Evolutionary conservation across 257 asterid genomes (phyloP).

Genomic region (Lycium barbarum): DNA sequence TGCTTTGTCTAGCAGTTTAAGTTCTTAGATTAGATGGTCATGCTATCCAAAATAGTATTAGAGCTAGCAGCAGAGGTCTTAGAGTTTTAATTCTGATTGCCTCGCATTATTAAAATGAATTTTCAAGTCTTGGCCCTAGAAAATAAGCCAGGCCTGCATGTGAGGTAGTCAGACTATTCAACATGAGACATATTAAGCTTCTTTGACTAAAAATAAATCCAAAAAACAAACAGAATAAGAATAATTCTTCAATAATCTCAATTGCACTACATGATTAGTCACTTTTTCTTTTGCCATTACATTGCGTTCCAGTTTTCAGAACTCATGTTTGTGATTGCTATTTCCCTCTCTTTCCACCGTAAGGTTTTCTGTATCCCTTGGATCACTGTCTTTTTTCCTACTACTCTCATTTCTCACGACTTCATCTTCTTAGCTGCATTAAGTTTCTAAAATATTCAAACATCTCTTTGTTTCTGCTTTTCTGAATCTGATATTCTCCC

Average conservation of each 20-base stretch:
- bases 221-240: neutral
- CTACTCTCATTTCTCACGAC: neutral
- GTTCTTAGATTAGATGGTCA: neutral
- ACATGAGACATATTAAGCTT: neutral
- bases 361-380: neutral
- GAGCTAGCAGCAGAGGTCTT: neutral
- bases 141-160: neutral
- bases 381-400: neutral
- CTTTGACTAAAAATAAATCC: too few relatives aligned
- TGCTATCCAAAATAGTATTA: neutral
- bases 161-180: neutral
- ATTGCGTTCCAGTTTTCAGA: neutral
- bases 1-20: neutral
- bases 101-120: neutral
- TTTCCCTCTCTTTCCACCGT: neutral
- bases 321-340: neutral
- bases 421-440: neutral
- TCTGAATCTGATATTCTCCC: too few relatives aligned
- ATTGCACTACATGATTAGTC: neutral
- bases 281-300: neutral
- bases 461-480: neutral
- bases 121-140: neutral
- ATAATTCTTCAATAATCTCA: neutral
- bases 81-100: neutral
- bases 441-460: too few relatives aligned